phyloP scores from a whole-genome alignment of 352 stramenopile genomes.

The Phytophthora fragariae region DNA sequence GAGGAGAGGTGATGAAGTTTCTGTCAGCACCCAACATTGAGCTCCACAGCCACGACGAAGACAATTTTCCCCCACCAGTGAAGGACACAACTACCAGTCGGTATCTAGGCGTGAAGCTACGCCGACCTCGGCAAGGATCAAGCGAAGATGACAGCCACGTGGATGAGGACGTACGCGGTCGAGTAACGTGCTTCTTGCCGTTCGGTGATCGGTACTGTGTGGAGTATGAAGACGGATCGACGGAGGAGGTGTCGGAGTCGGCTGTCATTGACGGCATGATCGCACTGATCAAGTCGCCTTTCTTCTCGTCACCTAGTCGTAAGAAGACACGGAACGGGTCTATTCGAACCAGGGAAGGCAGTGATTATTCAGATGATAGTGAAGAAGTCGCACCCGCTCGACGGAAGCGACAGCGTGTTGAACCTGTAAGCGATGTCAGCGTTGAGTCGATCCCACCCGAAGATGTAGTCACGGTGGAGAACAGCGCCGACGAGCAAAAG shows the following conservation, averaged over 20 bases:
- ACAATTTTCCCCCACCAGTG: constrained; percentile 56
- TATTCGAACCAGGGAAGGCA: constrained; percentile 18
- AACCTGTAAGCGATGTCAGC: constrained; percentile 1
- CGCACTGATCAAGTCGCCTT: constrained; percentile 44
- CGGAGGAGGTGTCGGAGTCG: constrained; percentile 56
- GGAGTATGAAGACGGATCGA: constrained; percentile 57
- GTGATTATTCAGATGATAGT: constrained; percentile 21
- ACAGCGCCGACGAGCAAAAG: constrained; percentile 15
- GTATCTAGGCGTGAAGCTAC: constrained; percentile 59
- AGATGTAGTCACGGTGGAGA: constrained; percentile 30
- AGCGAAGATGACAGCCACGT: constrained; percentile 2
- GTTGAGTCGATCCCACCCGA: constrained; percentile 21
- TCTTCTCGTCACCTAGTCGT: constrained; percentile 33
- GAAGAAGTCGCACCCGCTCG: background rate
- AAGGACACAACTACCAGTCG: constrained; percentile 57
- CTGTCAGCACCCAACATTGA: constrained; percentile 62
- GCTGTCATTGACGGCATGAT: constrained; percentile 75
- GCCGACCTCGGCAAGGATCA: constrained; percentile 19
- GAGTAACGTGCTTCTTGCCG: constrained; percentile 64
- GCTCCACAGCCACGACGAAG: constrained; percentile 53
- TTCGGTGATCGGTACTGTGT: constrained; percentile 70
- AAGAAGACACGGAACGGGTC: constrained; percentile 17
- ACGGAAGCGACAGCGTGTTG: constrained; percentile 38
- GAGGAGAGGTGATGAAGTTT: constrained; percentile 73
- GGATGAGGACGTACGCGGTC: constrained; percentile 39